Base-by-base conservation (phyloP, 2,329 filamentous ascomycete species). In the Septoria linicola region DNA sequence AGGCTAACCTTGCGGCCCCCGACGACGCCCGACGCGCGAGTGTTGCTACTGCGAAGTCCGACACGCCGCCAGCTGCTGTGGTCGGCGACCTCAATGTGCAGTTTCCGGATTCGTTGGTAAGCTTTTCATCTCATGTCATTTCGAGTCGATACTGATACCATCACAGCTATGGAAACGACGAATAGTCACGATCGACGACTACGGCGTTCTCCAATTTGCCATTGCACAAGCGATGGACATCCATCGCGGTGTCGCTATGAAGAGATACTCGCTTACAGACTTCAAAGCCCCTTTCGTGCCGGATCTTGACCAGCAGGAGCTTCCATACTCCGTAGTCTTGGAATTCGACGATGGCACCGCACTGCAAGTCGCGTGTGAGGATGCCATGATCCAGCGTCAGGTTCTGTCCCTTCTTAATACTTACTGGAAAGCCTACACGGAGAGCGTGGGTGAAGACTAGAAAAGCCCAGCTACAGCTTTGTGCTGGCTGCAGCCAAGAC, bases 61-160 rank as follows among this genome's bases (percentile, higher is more conserved):
- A 76, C 55, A 73, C 69, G 42, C 73, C 72, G 30, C 74, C 83
- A 45, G 77, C 85, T 20, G 77, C 88, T 3, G 84, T 86, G 55
- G 80, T 95, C 69, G 89, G 91, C 41, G 89, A 96, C 64, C 85
- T 99, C 57, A 97, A 99, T 63, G 88, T 97, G 8, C 93, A 99
- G 68, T 96, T 99, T 68, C 93, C 93, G 0, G 92, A 97, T 67
- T 95, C 89, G 48, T 78, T 99, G 40, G 75, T 77, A 68, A 65
- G 74, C 65, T 37, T 11, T 8, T 8, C 6, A 21, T 20, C 23
- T n/a, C 37, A 17, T 5, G 10, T 40, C 21, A 25, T 32, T 16
- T 30, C 10, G 8, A 19, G 13, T 23, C 32, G n/a, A 39, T 40
- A 37, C 44, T 41, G 20, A 32, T 14, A 39, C 27, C 21, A 20